phyloP scores from a whole-genome alignment of 2,329 filamentous ascomycete species.

The Chrysoporthe deuterocubensis region DNA sequence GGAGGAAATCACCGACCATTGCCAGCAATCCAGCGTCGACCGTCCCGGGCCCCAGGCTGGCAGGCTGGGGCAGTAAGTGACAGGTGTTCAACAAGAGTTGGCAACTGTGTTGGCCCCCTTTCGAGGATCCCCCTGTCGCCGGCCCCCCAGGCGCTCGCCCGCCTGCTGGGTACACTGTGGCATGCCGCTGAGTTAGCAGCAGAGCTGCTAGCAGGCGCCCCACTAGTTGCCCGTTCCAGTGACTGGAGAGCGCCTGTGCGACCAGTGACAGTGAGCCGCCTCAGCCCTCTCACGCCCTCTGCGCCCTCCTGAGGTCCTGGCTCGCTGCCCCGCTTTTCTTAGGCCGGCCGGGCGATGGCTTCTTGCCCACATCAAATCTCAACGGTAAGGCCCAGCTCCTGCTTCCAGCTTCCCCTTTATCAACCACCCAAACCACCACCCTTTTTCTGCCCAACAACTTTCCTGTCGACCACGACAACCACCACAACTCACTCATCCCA shows the following conservation, averaged over 20 bases:
- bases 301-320: conserved; percentile 3
- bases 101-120: conserved; percentile 9
- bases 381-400: conserved; percentile 29
- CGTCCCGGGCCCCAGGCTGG: neutral
- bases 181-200: neutral
- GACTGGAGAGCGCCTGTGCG: conserved; percentile 20
- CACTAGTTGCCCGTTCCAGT: conserved; percentile 29
- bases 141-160: neutral
- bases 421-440: conserved; percentile 28
- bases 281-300: conserved; percentile 14
- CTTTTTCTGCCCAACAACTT: conserved; percentile 24
- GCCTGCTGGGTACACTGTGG: neutral
- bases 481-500: conserved; percentile 17
- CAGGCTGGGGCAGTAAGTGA: neutral
- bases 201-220: conserved; percentile 16
- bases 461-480: conserved; percentile 28
- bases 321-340: conserved; percentile 24
- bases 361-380: conserved; percentile 30
- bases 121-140: neutral
- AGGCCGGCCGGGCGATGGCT: conserved; percentile 28
- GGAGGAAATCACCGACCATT: neutral
- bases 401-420: conserved; percentile 29
- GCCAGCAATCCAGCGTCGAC: neutral
- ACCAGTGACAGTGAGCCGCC: conserved; percentile 23
- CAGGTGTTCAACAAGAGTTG: conserved; percentile 7